Evolutionary conservation across 2,329 filamentous ascomycete genomes (phyloP).

Genomic region (Capronia americana): DNA sequence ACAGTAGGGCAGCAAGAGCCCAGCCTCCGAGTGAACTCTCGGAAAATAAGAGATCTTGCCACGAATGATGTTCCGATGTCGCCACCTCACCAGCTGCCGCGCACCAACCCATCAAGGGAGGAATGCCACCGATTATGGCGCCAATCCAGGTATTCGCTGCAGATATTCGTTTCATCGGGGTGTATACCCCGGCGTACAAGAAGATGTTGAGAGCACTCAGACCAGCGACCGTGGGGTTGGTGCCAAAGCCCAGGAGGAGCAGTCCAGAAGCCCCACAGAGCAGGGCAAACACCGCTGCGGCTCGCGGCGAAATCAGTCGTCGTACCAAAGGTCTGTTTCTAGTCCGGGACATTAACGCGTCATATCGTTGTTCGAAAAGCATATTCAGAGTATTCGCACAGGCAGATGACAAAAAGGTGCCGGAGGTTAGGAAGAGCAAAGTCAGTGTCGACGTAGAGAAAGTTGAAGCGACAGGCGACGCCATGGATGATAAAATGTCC

Average conservation of each 20-base stretch:
- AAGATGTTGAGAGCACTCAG: slow-evolving; percentile 84
- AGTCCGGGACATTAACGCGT: slow-evolving; percentile 92
- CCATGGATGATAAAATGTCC: slow-evolving; percentile 74
- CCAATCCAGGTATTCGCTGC: slow-evolving; percentile 95
- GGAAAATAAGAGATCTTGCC: slow-evolving; percentile 78
- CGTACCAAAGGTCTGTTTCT: slow-evolving; percentile 88
- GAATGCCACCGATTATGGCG: slow-evolving; percentile 89
- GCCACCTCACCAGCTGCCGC: slow-evolving; percentile 90
- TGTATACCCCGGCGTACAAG: slow-evolving; percentile 91
- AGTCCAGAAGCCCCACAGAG: slow-evolving; percentile 72
- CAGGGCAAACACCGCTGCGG: slow-evolving; percentile 80
- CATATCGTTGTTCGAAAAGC: slow-evolving; percentile 89
- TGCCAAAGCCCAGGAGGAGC: slow-evolving; percentile 80
- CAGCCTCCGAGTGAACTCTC: slow-evolving; percentile 77
- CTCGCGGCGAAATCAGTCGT: slow-evolving; percentile 72
- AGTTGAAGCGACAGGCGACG: slow-evolving; percentile 79
- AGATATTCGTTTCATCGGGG: slow-evolving; percentile 85
- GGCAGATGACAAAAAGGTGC: slow-evolving; percentile 86
- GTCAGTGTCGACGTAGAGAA: slow-evolving; percentile 80
- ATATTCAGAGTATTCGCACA: slow-evolving; percentile 96
- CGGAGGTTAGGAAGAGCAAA: slow-evolving; percentile 86
- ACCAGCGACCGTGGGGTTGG: slow-evolving; percentile 90
- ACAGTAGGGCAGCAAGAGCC: slow-evolving; percentile 82
- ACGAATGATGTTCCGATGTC: slow-evolving; percentile 71
- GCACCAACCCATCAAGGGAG: slow-evolving; percentile 97